These are phyloP conservation scores for Boletus tylopilopsis DNA, from an alignment of 768 basidiomycete genomes.

Conservation along the genomic window DNA sequence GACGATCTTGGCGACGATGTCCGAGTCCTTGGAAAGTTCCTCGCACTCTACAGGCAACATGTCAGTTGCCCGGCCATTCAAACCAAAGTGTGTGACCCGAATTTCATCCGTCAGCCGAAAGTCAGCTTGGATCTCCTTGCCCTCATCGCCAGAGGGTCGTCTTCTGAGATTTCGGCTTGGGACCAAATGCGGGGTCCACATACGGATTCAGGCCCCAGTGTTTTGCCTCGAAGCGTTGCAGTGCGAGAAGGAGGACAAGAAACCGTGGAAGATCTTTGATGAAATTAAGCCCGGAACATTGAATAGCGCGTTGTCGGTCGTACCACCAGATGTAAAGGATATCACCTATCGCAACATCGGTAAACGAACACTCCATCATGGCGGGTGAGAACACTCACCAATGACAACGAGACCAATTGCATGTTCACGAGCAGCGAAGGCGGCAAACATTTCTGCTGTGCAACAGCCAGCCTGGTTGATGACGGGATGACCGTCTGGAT, in stretches of 20 bases:
- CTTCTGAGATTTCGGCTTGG: background rate
- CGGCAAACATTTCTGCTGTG: too few species aligned
- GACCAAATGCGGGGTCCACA: background rate
- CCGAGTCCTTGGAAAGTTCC: too few species aligned
- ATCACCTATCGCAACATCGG: background rate
- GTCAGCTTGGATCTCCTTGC: background rate
- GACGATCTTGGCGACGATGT: background rate
- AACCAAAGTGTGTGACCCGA: background rate
- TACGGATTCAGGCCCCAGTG: slow-evolving; percentile 6
- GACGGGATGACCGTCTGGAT: too few species aligned
- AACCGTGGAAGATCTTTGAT: slow-evolving; percentile 12
- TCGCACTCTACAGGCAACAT: background rate
- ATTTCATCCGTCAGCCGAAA: background rate
- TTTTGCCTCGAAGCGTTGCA: slow-evolving; percentile 3
- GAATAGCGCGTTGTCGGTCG: background rate
- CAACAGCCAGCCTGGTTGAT: too few species aligned
- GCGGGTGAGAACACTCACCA: too few species aligned
- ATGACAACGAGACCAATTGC: too few species aligned
- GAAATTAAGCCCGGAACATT: slow-evolving; percentile 8
- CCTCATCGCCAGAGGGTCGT: background rate
- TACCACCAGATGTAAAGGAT: background rate
- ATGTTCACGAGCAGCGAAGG: too few species aligned
- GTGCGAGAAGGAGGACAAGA: slow-evolving; percentile 6
- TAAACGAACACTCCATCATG: too few species aligned
- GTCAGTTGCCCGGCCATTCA: slow-evolving; percentile 6